A percentile compares a stretch with the other conserved stretches of the same genome.
Evolutionary conservation across 2,329 filamentous ascomycete genomes (phyloP).

Genomic region (Fusarium denticulatum): DNA sequence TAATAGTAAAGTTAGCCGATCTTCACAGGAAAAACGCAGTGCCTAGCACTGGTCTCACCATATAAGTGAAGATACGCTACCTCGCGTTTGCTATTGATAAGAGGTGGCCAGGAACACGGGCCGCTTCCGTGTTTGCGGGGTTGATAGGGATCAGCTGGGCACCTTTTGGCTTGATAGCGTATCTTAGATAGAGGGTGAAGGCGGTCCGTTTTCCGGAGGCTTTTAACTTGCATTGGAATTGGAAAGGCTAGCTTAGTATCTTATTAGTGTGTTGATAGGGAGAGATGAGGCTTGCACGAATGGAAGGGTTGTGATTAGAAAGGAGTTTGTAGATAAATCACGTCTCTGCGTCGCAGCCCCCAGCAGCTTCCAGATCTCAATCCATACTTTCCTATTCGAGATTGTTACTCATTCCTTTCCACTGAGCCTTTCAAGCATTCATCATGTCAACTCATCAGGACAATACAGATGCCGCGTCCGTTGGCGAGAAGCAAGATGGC

Average conservation of each 20-base stretch:
- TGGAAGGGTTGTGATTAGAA: neutral
- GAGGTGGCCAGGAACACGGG: neutral
- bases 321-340: neutral
- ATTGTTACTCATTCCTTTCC: neutral
- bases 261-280: neutral
- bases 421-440: neutral
- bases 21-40: rapidly evolving
- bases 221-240: neutral
- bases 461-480: neutral
- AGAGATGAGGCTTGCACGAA: no score
- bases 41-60: neutral
- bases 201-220: neutral
- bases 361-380: neutral
- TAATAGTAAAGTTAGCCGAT: neutral
- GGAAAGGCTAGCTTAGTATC: neutral
- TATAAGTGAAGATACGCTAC: neutral
- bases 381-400: rapidly evolving
- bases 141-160: neutral
- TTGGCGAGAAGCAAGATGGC: neutral
- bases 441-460: neutral
- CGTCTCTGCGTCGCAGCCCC: no score
- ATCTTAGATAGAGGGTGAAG: neutral
- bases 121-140: conserved; percentile 1
- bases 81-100: neutral
- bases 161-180: neutral